Conservation (phyloP, 352 stramenopile species). For the Phytopythium mirpurense region DNA sequence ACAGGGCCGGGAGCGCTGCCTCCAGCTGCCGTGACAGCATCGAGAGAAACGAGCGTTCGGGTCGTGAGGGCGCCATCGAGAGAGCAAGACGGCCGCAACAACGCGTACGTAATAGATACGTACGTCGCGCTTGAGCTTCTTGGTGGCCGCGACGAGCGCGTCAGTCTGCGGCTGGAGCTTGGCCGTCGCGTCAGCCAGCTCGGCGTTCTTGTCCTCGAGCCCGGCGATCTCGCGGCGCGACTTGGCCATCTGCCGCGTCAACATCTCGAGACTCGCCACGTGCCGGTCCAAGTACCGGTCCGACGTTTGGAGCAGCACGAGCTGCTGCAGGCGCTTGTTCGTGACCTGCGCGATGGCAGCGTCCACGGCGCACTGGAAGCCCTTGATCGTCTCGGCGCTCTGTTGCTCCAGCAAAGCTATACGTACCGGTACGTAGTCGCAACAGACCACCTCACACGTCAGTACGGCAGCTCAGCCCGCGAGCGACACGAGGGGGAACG, state of each 20-base stretch:
- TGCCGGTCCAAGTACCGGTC: constrained; percentile 69
- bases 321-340: constrained; percentile 64
- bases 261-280: constrained; percentile 60
- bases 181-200: constrained; percentile 52
- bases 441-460: constrained; percentile 12
- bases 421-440: neutral
- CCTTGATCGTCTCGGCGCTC: constrained; percentile 40
- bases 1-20: constrained; percentile 45
- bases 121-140: constrained; percentile 69
- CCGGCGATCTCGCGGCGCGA: constrained; percentile 49
- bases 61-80: too few relatives aligned
- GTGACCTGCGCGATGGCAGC: constrained; percentile 42
- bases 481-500: neutral
- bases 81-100: neutral
- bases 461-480: neutral
- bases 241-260: constrained; percentile 72
- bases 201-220: constrained; percentile 72
- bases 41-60: too few relatives aligned
- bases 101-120: neutral
- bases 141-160: constrained; percentile 38
- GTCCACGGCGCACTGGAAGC: constrained; percentile 33
- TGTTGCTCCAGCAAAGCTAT: constrained; percentile 60
- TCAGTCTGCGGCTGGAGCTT: constrained; percentile 57
- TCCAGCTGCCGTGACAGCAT: constrained; percentile 37
- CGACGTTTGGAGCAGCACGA: constrained; percentile 73